Evolutionary conservation across 495 filamentous ascomycete genomes (phyloP).

Genomic region (Neurospora sp.): DNA sequence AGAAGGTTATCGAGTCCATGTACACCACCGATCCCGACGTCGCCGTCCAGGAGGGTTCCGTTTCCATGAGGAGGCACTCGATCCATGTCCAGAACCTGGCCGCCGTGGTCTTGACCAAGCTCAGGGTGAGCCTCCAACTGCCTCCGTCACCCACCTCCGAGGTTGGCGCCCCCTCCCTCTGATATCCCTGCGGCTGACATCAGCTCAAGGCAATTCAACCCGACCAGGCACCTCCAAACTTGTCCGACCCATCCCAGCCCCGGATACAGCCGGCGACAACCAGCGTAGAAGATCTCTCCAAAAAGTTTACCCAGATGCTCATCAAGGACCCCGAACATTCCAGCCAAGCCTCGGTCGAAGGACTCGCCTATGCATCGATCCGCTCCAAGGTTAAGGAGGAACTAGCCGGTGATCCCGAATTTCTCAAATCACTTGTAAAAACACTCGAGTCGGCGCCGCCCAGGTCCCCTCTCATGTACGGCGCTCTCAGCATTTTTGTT

Average conservation of each 20-base stretch:
- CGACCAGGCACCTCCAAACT: conserved; percentile 16
- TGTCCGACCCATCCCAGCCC: conserved; percentile 31
- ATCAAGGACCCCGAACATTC: conserved; percentile 46
- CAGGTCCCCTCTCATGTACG: conserved; percentile 68
- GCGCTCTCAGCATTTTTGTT: conserved; percentile 68
- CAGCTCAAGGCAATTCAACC: conserved; percentile 41
- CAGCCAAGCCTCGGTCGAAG: conserved; percentile 67
- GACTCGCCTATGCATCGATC: conserved; percentile 83
- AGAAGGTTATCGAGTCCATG: conserved; percentile 44
- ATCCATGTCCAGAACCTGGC: conserved; percentile 51
- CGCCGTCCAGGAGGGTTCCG: conserved; percentile 29
- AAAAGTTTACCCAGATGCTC: conserved; percentile 70
- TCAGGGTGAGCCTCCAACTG: conserved; percentile 39
- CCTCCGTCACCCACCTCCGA: conserved; percentile 3
- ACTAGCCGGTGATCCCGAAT: conserved; percentile 52
- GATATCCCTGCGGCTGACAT: conserved; percentile 36
- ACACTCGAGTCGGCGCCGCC: conserved; percentile 48
- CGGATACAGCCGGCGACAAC: conserved; percentile 39
- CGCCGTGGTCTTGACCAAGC: conserved; percentile 76
- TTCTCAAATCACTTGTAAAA: conserved; percentile 57
- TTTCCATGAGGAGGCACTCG: conserved; percentile 39
- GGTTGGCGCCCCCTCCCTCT: conserved; percentile 7
- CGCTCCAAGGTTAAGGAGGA: conserved; percentile 74
- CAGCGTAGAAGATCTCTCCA: conserved; percentile 60
- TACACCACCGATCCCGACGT: conserved; percentile 27